These are phyloP conservation scores for Aspergillus carlsbadensis DNA, from an alignment of 495 filamentous ascomycete genomes.

Conservation along the genomic window DNA sequence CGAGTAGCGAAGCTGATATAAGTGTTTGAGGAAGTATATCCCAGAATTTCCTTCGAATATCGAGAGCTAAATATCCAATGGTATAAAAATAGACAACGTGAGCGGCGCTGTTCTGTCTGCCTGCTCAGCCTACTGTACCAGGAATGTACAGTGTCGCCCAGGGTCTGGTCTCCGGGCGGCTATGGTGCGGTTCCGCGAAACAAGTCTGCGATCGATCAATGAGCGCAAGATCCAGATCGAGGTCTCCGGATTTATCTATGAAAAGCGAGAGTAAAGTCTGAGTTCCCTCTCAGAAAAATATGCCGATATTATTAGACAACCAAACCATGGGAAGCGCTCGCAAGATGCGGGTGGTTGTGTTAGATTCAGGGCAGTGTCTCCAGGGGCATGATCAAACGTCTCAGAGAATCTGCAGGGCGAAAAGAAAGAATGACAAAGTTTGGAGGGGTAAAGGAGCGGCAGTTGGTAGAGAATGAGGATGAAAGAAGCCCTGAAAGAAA, in stretches of 20 bases:
- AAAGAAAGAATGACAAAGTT: constrained; percentile 6
- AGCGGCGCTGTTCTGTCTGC: neutral
- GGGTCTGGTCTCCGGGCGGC: neutral
- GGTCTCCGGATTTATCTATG: neutral
- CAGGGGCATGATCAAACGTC: neutral
- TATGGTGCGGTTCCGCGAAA: neutral
- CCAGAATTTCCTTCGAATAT: too few relatives aligned
- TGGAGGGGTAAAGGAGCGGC: neutral
- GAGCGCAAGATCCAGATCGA: neutral
- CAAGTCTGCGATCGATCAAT: neutral
- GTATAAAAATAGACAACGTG: neutral
- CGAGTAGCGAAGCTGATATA: neutral
- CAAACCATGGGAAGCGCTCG: neutral
- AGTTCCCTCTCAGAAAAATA: neutral
- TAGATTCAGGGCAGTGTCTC: constrained; percentile 11
- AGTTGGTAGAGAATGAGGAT: neutral
- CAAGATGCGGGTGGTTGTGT: constrained; percentile 1
- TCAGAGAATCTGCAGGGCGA: constrained; percentile 3
- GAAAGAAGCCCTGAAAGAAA: neutral
- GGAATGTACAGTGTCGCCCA: neutral
- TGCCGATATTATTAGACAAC: neutral
- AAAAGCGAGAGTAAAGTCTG: neutral
- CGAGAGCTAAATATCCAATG: neutral
- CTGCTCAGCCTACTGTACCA: constrained; percentile 7
- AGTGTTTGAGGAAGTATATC: too few relatives aligned